Percentiles rank a stretch among this genome's conserved stretches.
phyloP scores from a whole-genome alignment of 2,329 filamentous ascomycete genomes.

The Monilinia fructicola region DNA sequence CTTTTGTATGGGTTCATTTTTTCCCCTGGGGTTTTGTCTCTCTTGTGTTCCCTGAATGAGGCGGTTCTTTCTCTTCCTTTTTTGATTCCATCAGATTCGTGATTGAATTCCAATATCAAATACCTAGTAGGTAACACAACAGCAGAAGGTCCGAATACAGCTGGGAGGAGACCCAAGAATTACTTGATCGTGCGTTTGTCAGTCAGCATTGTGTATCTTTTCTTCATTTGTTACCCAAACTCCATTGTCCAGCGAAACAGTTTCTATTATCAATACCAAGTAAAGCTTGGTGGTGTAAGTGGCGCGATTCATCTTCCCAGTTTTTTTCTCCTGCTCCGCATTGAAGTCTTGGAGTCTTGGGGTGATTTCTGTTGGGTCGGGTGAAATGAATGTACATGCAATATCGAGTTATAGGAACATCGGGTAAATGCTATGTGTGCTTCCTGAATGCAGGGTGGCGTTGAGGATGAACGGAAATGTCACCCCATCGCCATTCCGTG shows the following conservation, averaged over 20 bases:
- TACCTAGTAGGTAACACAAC: background rate
- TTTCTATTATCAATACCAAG: background rate
- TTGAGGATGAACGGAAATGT: background rate
- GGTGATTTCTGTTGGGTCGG: background rate
- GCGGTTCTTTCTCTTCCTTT: background rate
- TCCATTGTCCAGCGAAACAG: background rate
- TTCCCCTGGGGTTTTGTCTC: background rate
- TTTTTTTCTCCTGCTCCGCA: background rate
- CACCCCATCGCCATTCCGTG: background rate
- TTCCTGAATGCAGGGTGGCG: slow-evolving; percentile 1
- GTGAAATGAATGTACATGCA: background rate
- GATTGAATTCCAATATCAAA: background rate
- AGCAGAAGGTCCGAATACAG: slow-evolving; percentile 10
- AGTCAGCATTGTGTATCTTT: background rate
- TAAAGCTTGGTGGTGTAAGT: background rate
- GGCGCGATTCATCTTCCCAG: background rate
- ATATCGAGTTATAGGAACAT: background rate
- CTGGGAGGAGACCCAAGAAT: background rate
- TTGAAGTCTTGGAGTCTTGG: background rate
- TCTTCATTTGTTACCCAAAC: slow-evolving; percentile 8
- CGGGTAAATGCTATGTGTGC: background rate
- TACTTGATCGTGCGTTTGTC: background rate
- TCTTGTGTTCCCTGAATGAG: background rate
- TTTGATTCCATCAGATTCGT: background rate
- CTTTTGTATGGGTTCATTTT: background rate